A percentile compares a stretch with the other conserved stretches of the same genome.
Evolutionary conservation across 1,139 yeast species (phyloP).

Genomic region (Scheffersomyces stambukii): DNA sequence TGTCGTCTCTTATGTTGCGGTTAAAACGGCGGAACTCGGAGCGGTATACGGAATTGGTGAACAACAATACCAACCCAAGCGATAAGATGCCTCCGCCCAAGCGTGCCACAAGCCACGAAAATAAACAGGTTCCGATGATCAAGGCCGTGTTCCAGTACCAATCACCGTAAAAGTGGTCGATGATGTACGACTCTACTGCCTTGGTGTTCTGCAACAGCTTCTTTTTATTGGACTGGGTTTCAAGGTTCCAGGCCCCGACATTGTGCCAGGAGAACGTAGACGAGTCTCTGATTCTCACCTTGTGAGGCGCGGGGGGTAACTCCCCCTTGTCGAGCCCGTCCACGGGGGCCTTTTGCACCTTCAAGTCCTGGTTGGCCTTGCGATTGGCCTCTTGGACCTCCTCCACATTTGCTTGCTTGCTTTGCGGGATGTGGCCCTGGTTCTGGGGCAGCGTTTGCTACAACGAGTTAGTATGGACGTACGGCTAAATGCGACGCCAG

Average conservation of each 20-base stretch:
- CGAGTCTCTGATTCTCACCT: conserved; percentile 23
- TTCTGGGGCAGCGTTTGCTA: no score
- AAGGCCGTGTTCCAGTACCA: conserved; percentile 66
- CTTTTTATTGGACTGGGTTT: conserved; percentile 19
- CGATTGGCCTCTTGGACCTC: conserved; percentile 31
- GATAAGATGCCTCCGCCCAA: conserved; percentile 57
- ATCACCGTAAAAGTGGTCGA: conserved; percentile 67
- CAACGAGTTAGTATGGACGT: no score
- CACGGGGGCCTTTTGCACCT: conserved; percentile 8
- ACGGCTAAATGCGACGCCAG: no score
- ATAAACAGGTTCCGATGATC: conserved; percentile 67
- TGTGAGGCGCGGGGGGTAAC: conserved; percentile 10
- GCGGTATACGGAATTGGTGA: conserved; percentile 63
- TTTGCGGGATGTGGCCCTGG: no score
- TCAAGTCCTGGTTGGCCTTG: conserved; percentile 14
- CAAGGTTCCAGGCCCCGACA: conserved; percentile 39
- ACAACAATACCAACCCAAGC: conserved; percentile 52
- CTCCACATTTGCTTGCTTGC: conserved; percentile 22
- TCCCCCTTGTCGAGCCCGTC: conserved; percentile 3
- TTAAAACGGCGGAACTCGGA: conserved; percentile 70
- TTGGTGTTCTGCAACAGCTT: conserved; percentile 22
- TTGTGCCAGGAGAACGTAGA: conserved; percentile 39
- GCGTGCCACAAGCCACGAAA: conserved; percentile 60
- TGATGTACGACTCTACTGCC: conserved; percentile 52
- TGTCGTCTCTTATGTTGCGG: conserved; percentile 68